Base-by-base conservation (phyloP, 805 yeast genomes). In the Saccharomyces jurei region DNA sequence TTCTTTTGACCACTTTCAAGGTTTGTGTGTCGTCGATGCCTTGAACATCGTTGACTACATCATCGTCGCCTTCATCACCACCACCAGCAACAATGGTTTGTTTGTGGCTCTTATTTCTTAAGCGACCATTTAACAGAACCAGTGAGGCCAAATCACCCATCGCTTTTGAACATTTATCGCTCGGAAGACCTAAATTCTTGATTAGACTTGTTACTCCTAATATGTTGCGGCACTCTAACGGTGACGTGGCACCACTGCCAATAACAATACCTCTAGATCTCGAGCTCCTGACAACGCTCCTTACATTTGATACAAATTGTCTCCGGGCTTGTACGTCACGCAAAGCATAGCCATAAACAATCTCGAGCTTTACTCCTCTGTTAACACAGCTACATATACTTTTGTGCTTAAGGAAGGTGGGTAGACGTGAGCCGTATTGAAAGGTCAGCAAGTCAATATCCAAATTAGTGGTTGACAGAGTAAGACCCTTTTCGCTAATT, bases 361-460 rank as follows among this genome's bases (percentile, higher is more conserved):
- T 77, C 66, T 94, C 99, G 58, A 94, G 80, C 60, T 82, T 82
- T 27, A 89, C 79, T 1, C 98, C 98, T 51, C 89, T 80, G 21
- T 84, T 85, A 3, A 88, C 76, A 1, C 96, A 97, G 46, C 89
- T 82, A 47, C 96, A 87, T 8, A 89, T 77, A 1, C 89, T 82
- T 62, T 90, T 89, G 71, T 90, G 96, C 62, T 86, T 86, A 59
- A 94, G 72, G 66, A 83, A 88, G 58, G 81, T 84, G 0, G 96
- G 92, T 50, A 89, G 70, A 54, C 88, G 79, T 47, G 76, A 74
- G 27, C 79, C 71, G 66, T 86, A 79, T 52, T 86, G 83, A 53
- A 94, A 77, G 0, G 96, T 82, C 21, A 94, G 79, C 27, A 94
- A 56, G 71, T 94, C 98, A 47, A 91, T 76, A 56, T 90, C 97